phyloP scores from a whole-genome alignment of 148 eudicot genomes.

The Persicaria maculosa region DNA sequence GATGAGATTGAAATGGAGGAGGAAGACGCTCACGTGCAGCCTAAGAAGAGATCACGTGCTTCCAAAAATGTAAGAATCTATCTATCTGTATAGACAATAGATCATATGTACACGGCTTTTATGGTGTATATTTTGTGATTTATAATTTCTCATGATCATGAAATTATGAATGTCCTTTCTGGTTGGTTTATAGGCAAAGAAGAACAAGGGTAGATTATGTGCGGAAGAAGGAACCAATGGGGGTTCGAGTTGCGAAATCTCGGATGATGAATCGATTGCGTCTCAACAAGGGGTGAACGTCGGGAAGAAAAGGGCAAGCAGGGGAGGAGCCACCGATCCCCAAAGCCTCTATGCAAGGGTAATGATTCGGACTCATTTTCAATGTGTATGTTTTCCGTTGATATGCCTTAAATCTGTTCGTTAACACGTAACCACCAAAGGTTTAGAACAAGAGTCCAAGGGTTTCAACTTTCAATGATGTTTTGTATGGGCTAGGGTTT shows the following conservation, averaged over 20 bases:
- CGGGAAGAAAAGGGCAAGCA: constrained; percentile 42
- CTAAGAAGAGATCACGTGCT: constrained; percentile 21
- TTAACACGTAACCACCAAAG: too few relatives aligned
- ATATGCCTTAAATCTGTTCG: constrained; percentile 10
- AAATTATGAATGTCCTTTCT: too few relatives aligned
- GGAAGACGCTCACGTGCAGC: not conserved
- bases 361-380: too few relatives aligned
- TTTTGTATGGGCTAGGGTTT: too few relatives aligned
- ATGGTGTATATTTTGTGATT: too few relatives aligned
- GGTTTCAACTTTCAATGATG: too few relatives aligned
- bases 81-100: not conserved
- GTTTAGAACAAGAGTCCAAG: too few relatives aligned
- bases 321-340: constrained; percentile 53
- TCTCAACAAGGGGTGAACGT: not conserved
- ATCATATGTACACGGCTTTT: too few relatives aligned
- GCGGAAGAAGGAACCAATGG: constrained; percentile 1
- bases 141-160: too few relatives aligned
- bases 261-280: constrained; percentile 21
- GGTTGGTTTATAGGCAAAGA: not conserved
- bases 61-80: constrained; percentile 14
- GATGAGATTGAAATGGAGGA: not conserved
- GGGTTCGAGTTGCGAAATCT: constrained; percentile 15
- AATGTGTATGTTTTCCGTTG: too few relatives aligned
- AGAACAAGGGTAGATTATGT: constrained; percentile 1
- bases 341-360: constrained; percentile 61